A percentile compares a stretch with the other conserved stretches of the same genome.
phyloP scores from a whole-genome alignment of 1,284 basidiomycete species.

The Rhodotorula sp. region DNA sequence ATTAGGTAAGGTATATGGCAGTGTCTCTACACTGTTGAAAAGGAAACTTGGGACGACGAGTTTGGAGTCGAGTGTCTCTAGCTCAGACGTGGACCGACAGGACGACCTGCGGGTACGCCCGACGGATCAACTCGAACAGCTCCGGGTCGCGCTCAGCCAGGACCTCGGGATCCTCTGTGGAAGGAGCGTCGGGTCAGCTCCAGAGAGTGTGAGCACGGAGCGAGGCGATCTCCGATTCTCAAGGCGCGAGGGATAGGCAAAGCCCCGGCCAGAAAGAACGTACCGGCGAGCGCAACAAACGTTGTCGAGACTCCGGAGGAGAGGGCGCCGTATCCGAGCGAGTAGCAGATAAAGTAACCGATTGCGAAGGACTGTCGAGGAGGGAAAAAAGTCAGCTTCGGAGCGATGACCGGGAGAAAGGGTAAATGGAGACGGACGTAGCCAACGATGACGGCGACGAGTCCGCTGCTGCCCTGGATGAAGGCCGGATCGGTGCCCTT shows the following conservation, averaged over 20 bases:
- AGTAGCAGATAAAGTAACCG: conserved; percentile 49
- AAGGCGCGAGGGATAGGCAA: background rate
- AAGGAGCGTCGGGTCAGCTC: background rate
- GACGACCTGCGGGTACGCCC: conserved; percentile 51
- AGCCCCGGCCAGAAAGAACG: background rate
- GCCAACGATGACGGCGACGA: conserved; percentile 33
- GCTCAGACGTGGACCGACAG: conserved; percentile 2
- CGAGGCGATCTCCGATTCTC: too few relatives aligned
- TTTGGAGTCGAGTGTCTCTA: too few relatives aligned
- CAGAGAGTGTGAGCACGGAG: too few relatives aligned
- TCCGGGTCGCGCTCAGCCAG: conserved; percentile 70
- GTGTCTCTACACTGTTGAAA: too few relatives aligned
- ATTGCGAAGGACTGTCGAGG: conserved; percentile 45
- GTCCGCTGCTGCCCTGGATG: conserved; percentile 22
- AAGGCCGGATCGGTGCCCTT: conserved; percentile 23
- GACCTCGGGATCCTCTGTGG: conserved; percentile 44
- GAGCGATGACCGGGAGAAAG: conserved; percentile 18
- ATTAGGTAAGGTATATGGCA: too few relatives aligned
- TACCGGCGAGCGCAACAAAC: conserved; percentile 47
- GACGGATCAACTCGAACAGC: conserved; percentile 57
- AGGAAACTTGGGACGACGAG: too few relatives aligned
- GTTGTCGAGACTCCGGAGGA: conserved; percentile 44
- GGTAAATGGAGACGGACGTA: conserved; percentile 39
- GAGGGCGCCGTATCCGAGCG: conserved; percentile 39
- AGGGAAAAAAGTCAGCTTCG: background rate